These are phyloP conservation scores for Rhizodiscina lignyota DNA, from an alignment of 495 filamentous ascomycete species.

Conservation along the genomic window DNA sequence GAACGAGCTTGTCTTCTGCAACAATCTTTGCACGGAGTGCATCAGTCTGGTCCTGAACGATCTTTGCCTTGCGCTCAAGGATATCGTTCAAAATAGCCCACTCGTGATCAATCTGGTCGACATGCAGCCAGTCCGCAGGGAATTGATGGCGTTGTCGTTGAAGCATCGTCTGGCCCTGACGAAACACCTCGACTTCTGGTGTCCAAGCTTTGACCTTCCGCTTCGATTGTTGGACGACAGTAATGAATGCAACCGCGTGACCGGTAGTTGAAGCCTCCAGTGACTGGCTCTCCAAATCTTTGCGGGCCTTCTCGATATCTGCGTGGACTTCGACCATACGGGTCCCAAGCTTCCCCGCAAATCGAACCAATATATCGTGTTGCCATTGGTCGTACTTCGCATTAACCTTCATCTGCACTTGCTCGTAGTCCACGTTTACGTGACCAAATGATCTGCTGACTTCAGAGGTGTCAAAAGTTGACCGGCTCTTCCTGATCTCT, in stretches of 20 bases:
- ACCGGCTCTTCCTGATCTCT: slow-evolving; percentile 82
- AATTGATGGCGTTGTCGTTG: slow-evolving; percentile 84
- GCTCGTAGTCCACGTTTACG: slow-evolving; percentile 81
- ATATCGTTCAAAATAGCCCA: slow-evolving; percentile 86
- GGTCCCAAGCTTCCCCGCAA: slow-evolving; percentile 74
- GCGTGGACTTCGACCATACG: slow-evolving; percentile 78
- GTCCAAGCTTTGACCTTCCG: slow-evolving; percentile 85
- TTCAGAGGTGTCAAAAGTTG: slow-evolving; percentile 92
- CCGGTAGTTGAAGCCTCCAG: slow-evolving; percentile 86
- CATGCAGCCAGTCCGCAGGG: slow-evolving; percentile 78
- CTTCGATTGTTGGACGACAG: slow-evolving; percentile 88
- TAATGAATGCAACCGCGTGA: slow-evolving; percentile 95
- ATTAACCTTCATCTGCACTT: slow-evolving; percentile 95
- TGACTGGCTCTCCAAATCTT: slow-evolving; percentile 77
- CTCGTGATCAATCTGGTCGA: slow-evolving; percentile 85
- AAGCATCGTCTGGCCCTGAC: slow-evolving; percentile 83
- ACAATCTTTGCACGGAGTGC: slow-evolving; percentile 88
- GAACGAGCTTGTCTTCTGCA: slow-evolving; percentile 82
- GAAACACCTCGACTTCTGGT: slow-evolving; percentile 86
- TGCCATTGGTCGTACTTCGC: slow-evolving; percentile 99
- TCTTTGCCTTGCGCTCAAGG: slow-evolving; percentile 73
- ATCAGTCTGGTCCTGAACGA: slow-evolving; percentile 90
- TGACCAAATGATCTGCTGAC: slow-evolving; percentile 82
- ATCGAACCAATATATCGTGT: slow-evolving; percentile 85
- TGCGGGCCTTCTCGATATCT: slow-evolving; percentile 73